A percentile compares a stretch with the other conserved stretches of the same genome.
These are phyloP conservation scores for Centaurea solstitialis DNA, from an alignment of 129 eudicot species.

Conservation along the genomic window DNA sequence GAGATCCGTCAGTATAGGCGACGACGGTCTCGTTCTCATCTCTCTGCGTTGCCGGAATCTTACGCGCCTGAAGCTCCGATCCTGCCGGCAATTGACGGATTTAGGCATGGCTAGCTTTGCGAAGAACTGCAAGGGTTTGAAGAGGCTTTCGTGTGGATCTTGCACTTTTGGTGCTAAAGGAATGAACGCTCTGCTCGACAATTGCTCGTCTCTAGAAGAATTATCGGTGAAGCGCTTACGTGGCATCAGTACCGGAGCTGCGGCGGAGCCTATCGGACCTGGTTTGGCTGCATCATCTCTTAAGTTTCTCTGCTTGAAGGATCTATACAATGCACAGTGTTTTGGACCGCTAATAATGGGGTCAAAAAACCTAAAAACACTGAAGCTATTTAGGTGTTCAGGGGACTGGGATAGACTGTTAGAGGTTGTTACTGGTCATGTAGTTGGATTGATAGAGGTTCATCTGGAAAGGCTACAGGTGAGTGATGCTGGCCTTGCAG, in stretches of 20 bases:
- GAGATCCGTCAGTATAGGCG: constrained; percentile 43
- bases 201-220: constrained; percentile 58
- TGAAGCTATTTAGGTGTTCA: constrained; percentile 55
- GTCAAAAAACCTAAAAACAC: constrained; percentile 48
- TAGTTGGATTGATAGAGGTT: constrained; percentile 45
- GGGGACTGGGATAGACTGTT: constrained; percentile 77
- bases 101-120: constrained; percentile 39
- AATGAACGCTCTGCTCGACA: constrained; percentile 40
- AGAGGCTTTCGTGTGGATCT: constrained; percentile 55
- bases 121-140: constrained; percentile 43
- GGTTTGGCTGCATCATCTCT: constrained; percentile 44
- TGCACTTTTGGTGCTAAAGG: constrained; percentile 38
- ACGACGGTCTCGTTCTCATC: constrained; percentile 35
- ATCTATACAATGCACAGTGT: constrained; percentile 63
- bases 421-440: constrained; percentile 46
- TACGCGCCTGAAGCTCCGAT: constrained; percentile 53
- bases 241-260: constrained; percentile 51
- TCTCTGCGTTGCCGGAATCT: constrained; percentile 41
- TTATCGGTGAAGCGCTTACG: constrained; percentile 63
- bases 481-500: constrained; percentile 51
- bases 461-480: constrained; percentile 79
- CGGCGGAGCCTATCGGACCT: constrained; percentile 56
- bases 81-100: constrained; percentile 53
- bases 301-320: constrained; percentile 57
- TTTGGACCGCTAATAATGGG: constrained; percentile 60